A percentile compares a stretch with the other conserved stretches of the same genome.
These are phyloP conservation scores for Populus trichocarpa DNA, from an alignment of 441 rosid genomes.

Conservation along the genomic window DNA sequence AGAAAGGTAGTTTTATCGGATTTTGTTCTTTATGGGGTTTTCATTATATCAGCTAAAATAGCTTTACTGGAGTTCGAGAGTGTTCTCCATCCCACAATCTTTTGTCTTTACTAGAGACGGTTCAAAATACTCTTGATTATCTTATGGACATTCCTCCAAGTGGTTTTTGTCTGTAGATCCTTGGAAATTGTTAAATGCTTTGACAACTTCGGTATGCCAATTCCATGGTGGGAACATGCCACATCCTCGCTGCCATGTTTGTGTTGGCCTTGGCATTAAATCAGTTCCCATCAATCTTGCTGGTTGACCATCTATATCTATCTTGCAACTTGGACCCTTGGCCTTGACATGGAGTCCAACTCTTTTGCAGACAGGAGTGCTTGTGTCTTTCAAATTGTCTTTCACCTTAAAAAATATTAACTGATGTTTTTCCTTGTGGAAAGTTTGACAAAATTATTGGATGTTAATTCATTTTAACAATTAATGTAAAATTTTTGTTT, in stretches of 20 bases:
- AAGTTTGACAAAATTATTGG: too few relatives aligned
- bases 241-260: conserved; percentile 15
- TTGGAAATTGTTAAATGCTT: conserved; percentile 12
- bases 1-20: neutral
- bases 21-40: conserved; percentile 12
- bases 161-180: conserved; percentile 12
- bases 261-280: conserved; percentile 4
- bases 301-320: conserved; percentile 20
- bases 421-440: too few relatives aligned
- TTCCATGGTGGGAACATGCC: conserved; percentile 20
- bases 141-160: conserved; percentile 18
- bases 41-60: conserved; percentile 18
- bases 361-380: neutral
- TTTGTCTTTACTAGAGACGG: conserved; percentile 20
- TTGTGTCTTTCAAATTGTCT: too few relatives aligned
- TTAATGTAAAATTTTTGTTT: too few relatives aligned
- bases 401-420: neutral
- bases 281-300: conserved; percentile 8
- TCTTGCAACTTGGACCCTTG: conserved; percentile 16
- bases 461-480: too few relatives aligned
- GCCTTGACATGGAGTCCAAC: neutral
- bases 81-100: conserved; percentile 1
- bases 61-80: neutral
- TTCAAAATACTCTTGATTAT: conserved; percentile 3
- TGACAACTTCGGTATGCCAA: conserved; percentile 6